Evolutionary conservation across 805 yeast genomes (phyloP), one percentile per base, ranked within the genome.

Genomic region (Sungouiozyma intestinalis): DNA sequence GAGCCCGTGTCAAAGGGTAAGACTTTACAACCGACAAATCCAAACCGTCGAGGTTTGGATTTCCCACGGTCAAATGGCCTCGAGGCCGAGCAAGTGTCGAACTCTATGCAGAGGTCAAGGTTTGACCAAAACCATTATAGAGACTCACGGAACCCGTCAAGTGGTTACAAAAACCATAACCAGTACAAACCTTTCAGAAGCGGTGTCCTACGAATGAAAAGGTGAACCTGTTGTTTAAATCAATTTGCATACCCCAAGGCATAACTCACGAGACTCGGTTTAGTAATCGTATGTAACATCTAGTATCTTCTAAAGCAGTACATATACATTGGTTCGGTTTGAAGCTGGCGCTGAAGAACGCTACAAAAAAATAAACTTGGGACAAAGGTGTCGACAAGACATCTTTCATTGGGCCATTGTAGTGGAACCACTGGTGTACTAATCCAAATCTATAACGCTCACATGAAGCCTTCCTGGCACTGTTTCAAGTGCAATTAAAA

Each of bases 131-230:
- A 36, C 9, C 41, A 40, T 33, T 15, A 29, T 35, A 34, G 38
- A 6, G 31, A 33, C n/a, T 27, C 29, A 13, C 17, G 35, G 7
- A 34, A 36, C n/a, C 16, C 16, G 17, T 37, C 27, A 24, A 38
- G 35, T 27, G 46, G 42, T 24, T 35, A 37, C 19, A 47, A 45
- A 33, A 42, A 39, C 17, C 40, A 53, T 42, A 55, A 55, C 38
- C 45, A 52, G 9, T 55, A 43, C 24, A 48, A 48, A 36, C 53
- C 54, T 5, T 53, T 48, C 27, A 51, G 58, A 45, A 54, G 55
- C 40, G 57, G 57, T 13, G 45, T 48, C 9, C 41, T 50, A 32
- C 43, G 41, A 38, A 21, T 45, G 35, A 36, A 16, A 4, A 14
- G 27, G 2, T 27, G n/a, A 37, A 17, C 14, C 16, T 4, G 9